Evolutionary conservation across 768 basidiomycete species (phyloP).

Genomic region (Amylocystis lapponica): DNA sequence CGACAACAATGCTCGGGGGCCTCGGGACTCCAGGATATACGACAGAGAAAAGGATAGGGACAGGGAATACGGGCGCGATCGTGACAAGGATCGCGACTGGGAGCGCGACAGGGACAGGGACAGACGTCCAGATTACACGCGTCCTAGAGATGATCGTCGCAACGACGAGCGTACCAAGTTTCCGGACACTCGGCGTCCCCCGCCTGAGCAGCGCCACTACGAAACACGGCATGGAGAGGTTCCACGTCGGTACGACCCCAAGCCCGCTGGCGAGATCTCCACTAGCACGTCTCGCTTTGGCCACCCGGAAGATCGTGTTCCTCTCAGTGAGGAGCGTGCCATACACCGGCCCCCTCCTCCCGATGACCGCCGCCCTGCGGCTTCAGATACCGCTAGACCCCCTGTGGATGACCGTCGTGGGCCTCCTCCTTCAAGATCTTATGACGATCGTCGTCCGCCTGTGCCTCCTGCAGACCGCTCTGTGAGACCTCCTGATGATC

Average conservation of each 20-base stretch:
- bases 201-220: constrained; percentile 43
- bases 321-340: constrained; percentile 14
- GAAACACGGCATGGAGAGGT: constrained; percentile 37
- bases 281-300: constrained; percentile 20
- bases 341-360: constrained; percentile 8
- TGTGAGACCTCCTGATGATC: constrained; percentile 9
- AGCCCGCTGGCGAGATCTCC: constrained; percentile 18
- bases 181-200: constrained; percentile 30
- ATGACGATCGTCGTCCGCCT: not conserved
- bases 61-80: constrained; percentile 27
- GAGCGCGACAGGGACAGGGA: constrained; percentile 33
- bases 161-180: constrained; percentile 33
- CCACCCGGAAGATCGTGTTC: constrained; percentile 22
- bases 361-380: constrained; percentile 7
- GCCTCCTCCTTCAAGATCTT: not conserved
- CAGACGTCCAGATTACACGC: constrained; percentile 29
- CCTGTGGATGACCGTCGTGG: constrained; percentile 10
- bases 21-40: constrained; percentile 1
- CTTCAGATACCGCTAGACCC: no score
- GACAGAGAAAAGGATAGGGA: constrained; percentile 24
- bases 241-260: constrained; percentile 29
- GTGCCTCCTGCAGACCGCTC: constrained; percentile 5
- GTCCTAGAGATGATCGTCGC: constrained; percentile 35
- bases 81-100: constrained; percentile 28
- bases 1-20: constrained; percentile 2